Conservation (phyloP, 805 yeast species). For the Torulaspora microellipsoides region DNA sequence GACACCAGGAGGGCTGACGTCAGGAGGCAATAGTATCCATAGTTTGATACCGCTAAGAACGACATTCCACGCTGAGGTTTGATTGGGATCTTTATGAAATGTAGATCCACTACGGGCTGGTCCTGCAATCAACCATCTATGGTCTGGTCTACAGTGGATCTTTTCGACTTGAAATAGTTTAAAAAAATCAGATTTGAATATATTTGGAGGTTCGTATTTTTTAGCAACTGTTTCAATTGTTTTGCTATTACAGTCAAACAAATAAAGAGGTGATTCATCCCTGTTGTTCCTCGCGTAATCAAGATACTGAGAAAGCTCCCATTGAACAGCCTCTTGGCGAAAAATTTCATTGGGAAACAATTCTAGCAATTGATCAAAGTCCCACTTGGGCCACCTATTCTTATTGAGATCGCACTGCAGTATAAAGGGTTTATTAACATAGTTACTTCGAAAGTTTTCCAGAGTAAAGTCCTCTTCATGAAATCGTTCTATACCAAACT, state of each 20-base stretch:
- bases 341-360: slow-evolving; percentile 60
- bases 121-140: slow-evolving; percentile 88
- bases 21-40: slow-evolving; percentile 88
- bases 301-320: slow-evolving; percentile 62
- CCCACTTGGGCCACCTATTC: slow-evolving; percentile 65
- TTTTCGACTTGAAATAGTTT: slow-evolving; percentile 40
- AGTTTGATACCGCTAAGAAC: slow-evolving; percentile 68
- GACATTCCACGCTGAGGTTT: slow-evolving; percentile 88
- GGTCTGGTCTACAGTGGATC: slow-evolving; percentile 68
- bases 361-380: slow-evolving; percentile 41
- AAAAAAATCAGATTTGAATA: slow-evolving; percentile 59
- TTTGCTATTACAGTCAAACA: slow-evolving; percentile 75
- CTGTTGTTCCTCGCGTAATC: slow-evolving; percentile 55
- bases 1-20: slow-evolving; percentile 78
- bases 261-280: slow-evolving; percentile 82
- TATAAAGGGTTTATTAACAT: slow-evolving; percentile 62
- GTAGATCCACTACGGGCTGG: slow-evolving; percentile 81
- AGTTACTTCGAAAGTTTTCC: slow-evolving; percentile 43
- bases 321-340: slow-evolving; percentile 80
- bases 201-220: slow-evolving; percentile 51
- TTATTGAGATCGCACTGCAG: slow-evolving; percentile 31
- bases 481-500: slow-evolving; percentile 48
- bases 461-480: slow-evolving; percentile 41
- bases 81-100: slow-evolving; percentile 90
- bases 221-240: slow-evolving; percentile 54